Evolutionary conservation across 106 monocot species (phyloP).

Genomic region (Xerophyta viscosa): DNA sequence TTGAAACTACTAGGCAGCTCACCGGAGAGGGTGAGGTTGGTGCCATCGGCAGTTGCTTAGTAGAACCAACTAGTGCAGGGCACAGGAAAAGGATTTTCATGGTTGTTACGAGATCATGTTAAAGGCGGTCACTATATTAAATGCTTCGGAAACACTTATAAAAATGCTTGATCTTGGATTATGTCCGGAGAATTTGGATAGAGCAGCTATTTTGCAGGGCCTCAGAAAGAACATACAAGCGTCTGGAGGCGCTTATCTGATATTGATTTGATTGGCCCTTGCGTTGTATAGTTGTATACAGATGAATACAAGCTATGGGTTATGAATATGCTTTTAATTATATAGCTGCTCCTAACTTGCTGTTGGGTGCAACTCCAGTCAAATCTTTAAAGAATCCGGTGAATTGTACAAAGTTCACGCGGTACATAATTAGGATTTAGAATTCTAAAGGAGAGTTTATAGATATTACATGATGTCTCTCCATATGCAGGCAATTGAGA

Average conservation of each 20-base stretch:
- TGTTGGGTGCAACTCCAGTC: too few species aligned
- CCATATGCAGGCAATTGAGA: too few species aligned
- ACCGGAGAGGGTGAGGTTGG: constrained; percentile 66
- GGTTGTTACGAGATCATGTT: constrained; percentile 79
- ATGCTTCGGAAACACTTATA: constrained; percentile 66
- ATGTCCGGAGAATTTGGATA: constrained; percentile 65
- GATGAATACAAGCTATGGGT: constrained; percentile 69
- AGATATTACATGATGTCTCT: too few species aligned
- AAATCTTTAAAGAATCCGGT: too few species aligned
- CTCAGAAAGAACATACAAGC: constrained; percentile 58
- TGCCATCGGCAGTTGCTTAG: too few species aligned
- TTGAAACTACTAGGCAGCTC: constrained; percentile 70
- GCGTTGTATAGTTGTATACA: constrained; percentile 73
- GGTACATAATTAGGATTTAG: too few species aligned
- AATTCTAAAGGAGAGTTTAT: too few species aligned
- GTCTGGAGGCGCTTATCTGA: constrained; percentile 75
- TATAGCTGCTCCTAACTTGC: background rate
- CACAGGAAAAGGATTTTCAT: constrained; percentile 61
- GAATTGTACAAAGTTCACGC: too few species aligned
- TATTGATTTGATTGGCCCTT: constrained; percentile 68
- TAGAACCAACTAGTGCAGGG: constrained; percentile 30
- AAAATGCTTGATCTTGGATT: constrained; percentile 71
- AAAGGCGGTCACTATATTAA: constrained; percentile 79
- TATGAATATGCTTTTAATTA: constrained; percentile 47
- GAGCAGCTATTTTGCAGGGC: constrained; percentile 74